phyloP scores from a whole-genome alignment of 2,329 filamentous ascomycete species.

The Colletotrichum sp. region DNA sequence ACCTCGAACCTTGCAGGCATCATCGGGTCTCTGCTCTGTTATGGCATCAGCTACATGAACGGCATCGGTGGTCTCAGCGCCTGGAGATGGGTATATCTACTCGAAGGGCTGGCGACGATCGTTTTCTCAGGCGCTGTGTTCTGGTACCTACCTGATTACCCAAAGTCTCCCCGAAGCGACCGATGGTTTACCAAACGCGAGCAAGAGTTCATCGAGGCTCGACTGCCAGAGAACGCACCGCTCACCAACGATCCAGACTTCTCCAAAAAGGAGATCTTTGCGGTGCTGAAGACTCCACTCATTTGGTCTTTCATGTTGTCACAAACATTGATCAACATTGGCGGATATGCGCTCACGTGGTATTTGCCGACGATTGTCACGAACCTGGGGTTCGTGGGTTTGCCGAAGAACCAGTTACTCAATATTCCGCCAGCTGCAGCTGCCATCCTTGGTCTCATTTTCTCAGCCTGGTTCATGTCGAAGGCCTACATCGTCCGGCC shows the following conservation, averaged over 20 bases:
- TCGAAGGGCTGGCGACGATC: constrained; percentile 48
- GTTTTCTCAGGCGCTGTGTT: neutral
- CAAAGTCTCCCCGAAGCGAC: constrained; percentile 39
- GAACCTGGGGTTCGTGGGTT: constrained; percentile 41
- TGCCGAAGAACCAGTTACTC: constrained; percentile 48
- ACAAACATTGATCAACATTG: constrained; percentile 41
- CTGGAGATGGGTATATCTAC: constrained; percentile 43
- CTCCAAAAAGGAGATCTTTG: constrained; percentile 36
- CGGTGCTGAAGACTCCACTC: constrained; percentile 29
- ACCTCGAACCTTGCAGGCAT: constrained; percentile 34
- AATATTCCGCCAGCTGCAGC: constrained; percentile 50
- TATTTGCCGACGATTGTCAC: constrained; percentile 46
- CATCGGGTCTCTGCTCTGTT: constrained; percentile 35
- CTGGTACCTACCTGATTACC: constrained; percentile 47
- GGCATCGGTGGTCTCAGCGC: constrained; percentile 26
- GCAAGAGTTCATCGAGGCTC: constrained; percentile 42
- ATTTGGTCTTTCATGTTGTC: constrained; percentile 27
- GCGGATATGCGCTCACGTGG: constrained; percentile 45
- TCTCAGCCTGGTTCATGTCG: constrained; percentile 40
- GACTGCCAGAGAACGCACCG: constrained; percentile 42
- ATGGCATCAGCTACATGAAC: constrained; percentile 31
- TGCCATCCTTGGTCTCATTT: constrained; percentile 40
- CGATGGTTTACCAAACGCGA: constrained; percentile 42
- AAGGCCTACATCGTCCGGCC: constrained; percentile 42
- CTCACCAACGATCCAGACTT: constrained; percentile 40